Percentiles rank a stretch among this genome's conserved stretches.
These are phyloP conservation scores for Paramarasmius palmivorus DNA, from an alignment of 1,284 basidiomycete species.

Conservation along the genomic window DNA sequence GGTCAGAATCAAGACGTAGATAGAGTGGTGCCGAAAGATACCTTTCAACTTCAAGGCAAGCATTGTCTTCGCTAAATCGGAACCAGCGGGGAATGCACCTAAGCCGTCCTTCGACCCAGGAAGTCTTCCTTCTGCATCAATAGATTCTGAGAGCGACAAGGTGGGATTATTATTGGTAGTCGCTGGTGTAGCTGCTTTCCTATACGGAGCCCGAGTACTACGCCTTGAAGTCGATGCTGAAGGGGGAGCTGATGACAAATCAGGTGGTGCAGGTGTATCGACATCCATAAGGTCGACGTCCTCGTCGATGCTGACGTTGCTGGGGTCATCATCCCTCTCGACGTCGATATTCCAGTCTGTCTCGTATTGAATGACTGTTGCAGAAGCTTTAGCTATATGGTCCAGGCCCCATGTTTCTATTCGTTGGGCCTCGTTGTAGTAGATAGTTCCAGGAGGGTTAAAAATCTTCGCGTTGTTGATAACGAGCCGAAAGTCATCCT, in stretches of 20 bases:
- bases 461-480: slow-evolving; percentile 72
- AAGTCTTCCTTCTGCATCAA: slow-evolving; percentile 68
- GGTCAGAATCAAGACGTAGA: neutral
- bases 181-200: slow-evolving; percentile 29
- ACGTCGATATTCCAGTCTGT: slow-evolving; percentile 81
- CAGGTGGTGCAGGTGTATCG: slow-evolving; percentile 32
- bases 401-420: slow-evolving; percentile 70
- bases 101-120: slow-evolving; percentile 76
- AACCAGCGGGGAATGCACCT: slow-evolving; percentile 65
- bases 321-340: slow-evolving; percentile 63
- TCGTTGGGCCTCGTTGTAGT: slow-evolving; percentile 68
- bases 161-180: slow-evolving; percentile 20
- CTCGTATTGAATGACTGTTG: slow-evolving; percentile 76
- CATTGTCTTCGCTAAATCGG: slow-evolving; percentile 70
- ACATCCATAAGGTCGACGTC: slow-evolving; percentile 47
- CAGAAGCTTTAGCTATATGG: slow-evolving; percentile 66
- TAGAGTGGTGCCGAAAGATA: too few species aligned
- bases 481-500: slow-evolving; percentile 75
- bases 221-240: slow-evolving; percentile 31
- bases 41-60: slow-evolving; percentile 72
- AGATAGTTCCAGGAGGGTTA: slow-evolving; percentile 72
- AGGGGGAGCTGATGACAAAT: slow-evolving; percentile 39
- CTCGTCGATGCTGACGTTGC: slow-evolving; percentile 40
- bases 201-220: slow-evolving; percentile 50
- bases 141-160: slow-evolving; percentile 46